phyloP scores from a whole-genome alignment of 1,139 yeast genomes.

The Geotrichum aggregatum region DNA sequence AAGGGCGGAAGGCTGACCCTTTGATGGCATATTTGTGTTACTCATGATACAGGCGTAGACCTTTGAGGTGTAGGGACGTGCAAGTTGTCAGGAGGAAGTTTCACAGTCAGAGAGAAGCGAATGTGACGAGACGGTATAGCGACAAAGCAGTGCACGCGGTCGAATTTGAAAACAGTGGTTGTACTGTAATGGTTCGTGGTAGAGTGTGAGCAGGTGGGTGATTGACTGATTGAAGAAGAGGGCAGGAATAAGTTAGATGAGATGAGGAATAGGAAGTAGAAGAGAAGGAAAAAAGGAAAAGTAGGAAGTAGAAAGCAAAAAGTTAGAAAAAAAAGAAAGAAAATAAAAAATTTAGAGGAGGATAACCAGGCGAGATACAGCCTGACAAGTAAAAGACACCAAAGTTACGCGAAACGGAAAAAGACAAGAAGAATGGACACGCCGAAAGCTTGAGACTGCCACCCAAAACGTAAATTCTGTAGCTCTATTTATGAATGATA shows the following conservation, averaged over 20 bases:
- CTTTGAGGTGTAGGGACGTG: constrained; percentile 1
- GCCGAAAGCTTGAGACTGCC: too few relatives aligned
- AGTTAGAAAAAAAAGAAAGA: constrained; percentile 5
- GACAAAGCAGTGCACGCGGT: not conserved
- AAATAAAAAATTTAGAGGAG: constrained; percentile 2
- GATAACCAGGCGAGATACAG: not conserved
- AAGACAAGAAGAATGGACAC: not conserved
- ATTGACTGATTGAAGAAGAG: not conserved
- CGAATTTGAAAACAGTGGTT: too few relatives aligned
- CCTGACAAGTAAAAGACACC: constrained; percentile 1
- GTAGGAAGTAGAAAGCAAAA: not conserved
- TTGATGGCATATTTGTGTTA: not conserved
- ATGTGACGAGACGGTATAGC: not conserved
- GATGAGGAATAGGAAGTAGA: not conserved
- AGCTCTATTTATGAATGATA: too few relatives aligned
- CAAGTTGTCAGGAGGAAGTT: not conserved
- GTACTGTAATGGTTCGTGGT: not conserved
- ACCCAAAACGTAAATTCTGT: too few relatives aligned
- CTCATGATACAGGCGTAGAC: constrained; percentile 1
- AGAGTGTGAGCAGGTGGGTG: not conserved
- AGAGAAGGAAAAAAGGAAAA: constrained; percentile 1
- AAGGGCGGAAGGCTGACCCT: constrained; percentile 6
- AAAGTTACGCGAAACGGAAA: constrained; percentile 2
- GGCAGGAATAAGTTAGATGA: not conserved
- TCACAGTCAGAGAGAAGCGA: not conserved